Base-by-base conservation (phyloP, 2,329 filamentous ascomycete species). In the Celoporthe dispersa region DNA sequence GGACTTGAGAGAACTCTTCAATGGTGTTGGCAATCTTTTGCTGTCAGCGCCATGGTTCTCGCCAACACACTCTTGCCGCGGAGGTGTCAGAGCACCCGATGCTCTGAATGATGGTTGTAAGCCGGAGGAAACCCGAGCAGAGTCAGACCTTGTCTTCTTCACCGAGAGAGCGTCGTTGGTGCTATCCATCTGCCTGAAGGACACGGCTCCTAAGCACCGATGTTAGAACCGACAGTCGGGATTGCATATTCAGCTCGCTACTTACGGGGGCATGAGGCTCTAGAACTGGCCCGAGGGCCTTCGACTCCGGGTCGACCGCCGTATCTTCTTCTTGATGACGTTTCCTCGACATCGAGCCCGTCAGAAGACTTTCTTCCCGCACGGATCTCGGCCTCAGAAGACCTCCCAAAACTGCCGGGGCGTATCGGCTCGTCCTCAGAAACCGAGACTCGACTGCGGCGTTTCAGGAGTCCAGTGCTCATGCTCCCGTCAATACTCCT, bases 401-500 rank as follows among this genome's bases (percentile, higher is more conserved):
- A 11, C n/a, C 68, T 62, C 22, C 57, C 35, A 11, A 64, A 70
- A 65, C 68, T 65, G 71, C 53, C 63, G n/a, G 48, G 28, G 8
- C 39, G 71, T 25, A 41, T 64, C 14, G 59, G 44, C 59, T 73
- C 67, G 51, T 76, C 35, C 67, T 72, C 72, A 28, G 67, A 66
- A 25, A 57, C 62, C 8, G 69, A 68, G 25, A 59, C 53, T 39
- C 44, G 67, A 61, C 64, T 68, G 31, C 25, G 59, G 39, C 67
- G 60, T 59, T 74, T 77, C 64, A 82, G 73, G 11, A 79, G 77
- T 14, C 78, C 62, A 7, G 41, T 64, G 19, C 16, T 63, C 68
- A 72, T 64, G n/a, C 11, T 39, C 16, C 57, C 62, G 25, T 72
- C 79, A 1, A 90, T 75, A 57, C 80, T 83, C 69, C 81, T 86